Conservation (phyloP, 2,329 filamentous ascomycete species). For the Fusarium tjaetaba region DNA sequence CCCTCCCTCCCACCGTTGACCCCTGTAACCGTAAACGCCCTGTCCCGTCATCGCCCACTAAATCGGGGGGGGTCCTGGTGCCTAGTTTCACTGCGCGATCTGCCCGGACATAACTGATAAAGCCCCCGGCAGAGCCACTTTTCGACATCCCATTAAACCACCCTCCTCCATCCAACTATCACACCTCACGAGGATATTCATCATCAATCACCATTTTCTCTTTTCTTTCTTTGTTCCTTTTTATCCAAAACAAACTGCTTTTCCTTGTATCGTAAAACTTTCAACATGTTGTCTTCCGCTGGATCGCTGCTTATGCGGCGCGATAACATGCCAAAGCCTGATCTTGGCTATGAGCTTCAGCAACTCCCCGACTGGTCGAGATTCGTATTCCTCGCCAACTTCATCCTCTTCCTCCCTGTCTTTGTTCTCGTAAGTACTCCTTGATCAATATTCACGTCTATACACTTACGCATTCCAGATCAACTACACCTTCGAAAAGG, state of each 20-base stretch:
- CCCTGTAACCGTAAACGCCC: constrained; percentile 3
- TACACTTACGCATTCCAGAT: constrained; percentile 46
- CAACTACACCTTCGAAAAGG: constrained; percentile 59
- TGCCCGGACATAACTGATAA: constrained; percentile 17
- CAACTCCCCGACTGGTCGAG: constrained; percentile 49
- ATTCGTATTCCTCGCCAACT: constrained; percentile 52
- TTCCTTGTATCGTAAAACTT: neutral
- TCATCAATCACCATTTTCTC: neutral
- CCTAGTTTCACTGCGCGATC: constrained; percentile 26
- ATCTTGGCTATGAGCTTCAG: constrained; percentile 4
- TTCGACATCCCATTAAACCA: constrained; percentile 12
- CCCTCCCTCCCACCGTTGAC: neutral
- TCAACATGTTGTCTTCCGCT: constrained; percentile 33
- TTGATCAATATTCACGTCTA: neutral
- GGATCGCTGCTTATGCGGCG: constrained; percentile 45
- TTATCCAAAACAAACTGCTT: neutral
- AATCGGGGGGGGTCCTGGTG: neutral
- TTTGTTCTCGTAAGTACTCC: constrained; percentile 53
- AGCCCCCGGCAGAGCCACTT: constrained; percentile 16
- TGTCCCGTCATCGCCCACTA: constrained; percentile 8
- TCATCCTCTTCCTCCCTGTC: constrained; percentile 58
- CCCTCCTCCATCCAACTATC: constrained; percentile 11
- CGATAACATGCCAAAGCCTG: constrained; percentile 41
- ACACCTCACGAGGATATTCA: neutral
- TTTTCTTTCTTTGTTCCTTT: neutral